Base-by-base conservation (phyloP, 2,329 filamentous ascomycete species). In the Aspergillus sp. region DNA sequence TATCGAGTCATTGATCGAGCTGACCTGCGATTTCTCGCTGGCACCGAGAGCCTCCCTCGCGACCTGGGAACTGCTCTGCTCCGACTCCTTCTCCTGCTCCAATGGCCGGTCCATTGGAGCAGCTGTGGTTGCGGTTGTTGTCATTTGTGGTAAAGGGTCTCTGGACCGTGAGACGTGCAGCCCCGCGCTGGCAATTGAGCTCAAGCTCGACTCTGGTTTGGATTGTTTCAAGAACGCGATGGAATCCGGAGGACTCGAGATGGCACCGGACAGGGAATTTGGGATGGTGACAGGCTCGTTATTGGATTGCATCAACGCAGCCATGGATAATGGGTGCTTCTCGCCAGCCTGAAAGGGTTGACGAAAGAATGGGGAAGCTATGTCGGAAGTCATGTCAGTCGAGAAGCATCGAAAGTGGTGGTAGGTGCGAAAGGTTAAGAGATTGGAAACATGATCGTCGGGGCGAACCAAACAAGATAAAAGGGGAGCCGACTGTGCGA, bases 91-190 rank as follows among this genome's bases (percentile, higher is more conserved):
- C 29, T 65, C 65, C 27, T 59, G 58, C 29, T 60, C 64, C 10
- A 50, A 45, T 42, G 54, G 56, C 41, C 59, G 58, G 48, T 64
- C 62, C 42, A 50, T 48, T 39, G 58, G 48, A 47, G 51, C 85
- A 80, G 47, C 75, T 79, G 43, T 82, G 69, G 26, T 81, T 76
- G 65, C 86, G 77, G 59, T 73, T 65, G 56, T 68, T 53, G 57
- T 61, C 65, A 59, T 75, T 62, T 48, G 59, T 33, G 64, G 54
- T 34, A 67, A 53, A 10, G 63, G 58, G 30, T 62, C 59, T 40
- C 60, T 57, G 27, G 63, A 63, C 45, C 66, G 64, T 32, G 64
- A 67, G 37, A 69, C 62, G 58, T 68, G 66, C 38, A 70, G 46
- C n/a, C 68, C 65, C 30, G 67, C 68, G 48, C 62, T 69, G 34